Percentiles rank a stretch among this genome's conserved stretches.
phyloP scores from a whole-genome alignment of 139 green algal genomes.

The Medakamo hakoo region DNA sequence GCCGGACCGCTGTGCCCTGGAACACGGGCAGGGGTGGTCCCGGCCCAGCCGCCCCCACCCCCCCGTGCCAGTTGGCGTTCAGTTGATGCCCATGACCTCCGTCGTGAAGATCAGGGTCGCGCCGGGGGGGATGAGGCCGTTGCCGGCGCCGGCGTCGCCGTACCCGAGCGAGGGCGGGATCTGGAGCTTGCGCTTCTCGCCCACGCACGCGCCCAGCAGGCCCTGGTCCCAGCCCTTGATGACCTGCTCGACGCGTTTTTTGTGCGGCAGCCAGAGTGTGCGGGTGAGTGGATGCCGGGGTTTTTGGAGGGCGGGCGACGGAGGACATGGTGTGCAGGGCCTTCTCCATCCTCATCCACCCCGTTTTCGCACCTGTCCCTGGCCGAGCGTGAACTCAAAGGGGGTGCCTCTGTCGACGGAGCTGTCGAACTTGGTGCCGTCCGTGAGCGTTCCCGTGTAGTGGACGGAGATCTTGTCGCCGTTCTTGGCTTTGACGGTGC shows the following conservation, averaged over 20 bases:
- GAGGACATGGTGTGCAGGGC: no score
- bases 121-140: neutral
- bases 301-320: no score
- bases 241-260: conserved; percentile 11
- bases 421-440: conserved; percentile 89
- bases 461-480: conserved; percentile 56
- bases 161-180: conserved; percentile 15
- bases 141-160: no score
- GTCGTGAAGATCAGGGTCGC: neutral
- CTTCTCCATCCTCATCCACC: neutral
- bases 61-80: no score
- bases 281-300: no score
- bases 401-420: conserved; percentile 61
- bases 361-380: no score
- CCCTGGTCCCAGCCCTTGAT: conserved; percentile 29
- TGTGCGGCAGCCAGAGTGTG: neutral
- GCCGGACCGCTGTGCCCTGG: no score
- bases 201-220: conserved; percentile 32
- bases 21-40: no score
- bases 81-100: neutral
- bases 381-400: conserved; percentile 72
- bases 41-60: no score
- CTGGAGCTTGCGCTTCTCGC: conserved; percentile 31
- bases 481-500: neutral
- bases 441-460: conserved; percentile 85